A percentile compares a stretch with the other conserved stretches of the same genome.
These are phyloP conservation scores for Castanopsis chinensis DNA, from an alignment of 306 rosid genomes.

Conservation along the genomic window DNA sequence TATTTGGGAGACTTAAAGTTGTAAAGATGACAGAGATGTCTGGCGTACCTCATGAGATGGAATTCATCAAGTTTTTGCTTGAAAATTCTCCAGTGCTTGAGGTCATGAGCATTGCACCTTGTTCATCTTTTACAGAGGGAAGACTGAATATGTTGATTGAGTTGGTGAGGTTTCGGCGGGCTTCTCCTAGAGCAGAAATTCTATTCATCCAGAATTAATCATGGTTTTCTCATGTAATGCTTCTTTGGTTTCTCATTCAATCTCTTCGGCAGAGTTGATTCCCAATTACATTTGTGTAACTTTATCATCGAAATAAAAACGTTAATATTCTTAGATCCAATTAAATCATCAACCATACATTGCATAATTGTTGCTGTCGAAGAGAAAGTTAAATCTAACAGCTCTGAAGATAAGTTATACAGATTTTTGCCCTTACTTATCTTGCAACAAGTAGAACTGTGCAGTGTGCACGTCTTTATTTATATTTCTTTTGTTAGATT, in stretches of 20 bases:
- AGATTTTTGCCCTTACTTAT: not conserved
- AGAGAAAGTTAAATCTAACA: not conserved
- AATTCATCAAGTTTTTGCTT: conserved; percentile 70
- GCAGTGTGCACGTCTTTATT: not conserved
- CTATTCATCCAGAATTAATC: conserved; percentile 44
- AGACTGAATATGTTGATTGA: conserved; percentile 59
- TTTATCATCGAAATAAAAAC: not conserved
- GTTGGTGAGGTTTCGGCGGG: conserved; percentile 67
- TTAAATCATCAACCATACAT: not conserved
- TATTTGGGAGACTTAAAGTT: conserved; percentile 48
- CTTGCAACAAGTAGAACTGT: not conserved
- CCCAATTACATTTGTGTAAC: not conserved
- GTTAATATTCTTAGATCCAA: not conserved
- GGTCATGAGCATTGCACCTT: conserved; percentile 54
- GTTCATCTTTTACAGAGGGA: conserved; percentile 40
- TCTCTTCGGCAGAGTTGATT: not conserved
- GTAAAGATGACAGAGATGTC: conserved; percentile 76
- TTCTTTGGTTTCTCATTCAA: not conserved
- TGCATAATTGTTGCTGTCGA: not conserved
- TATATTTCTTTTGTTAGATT: not conserved
- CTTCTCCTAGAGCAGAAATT: conserved; percentile 73
- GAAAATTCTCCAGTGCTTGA: conserved; percentile 65
- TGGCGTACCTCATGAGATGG: conserved; percentile 78
- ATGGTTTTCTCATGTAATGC: conserved; percentile 1
- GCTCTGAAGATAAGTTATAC: not conserved